Evolutionary conservation across 805 yeast genomes (phyloP).

Genomic region (Groenewaldozyma salmanticensis): DNA sequence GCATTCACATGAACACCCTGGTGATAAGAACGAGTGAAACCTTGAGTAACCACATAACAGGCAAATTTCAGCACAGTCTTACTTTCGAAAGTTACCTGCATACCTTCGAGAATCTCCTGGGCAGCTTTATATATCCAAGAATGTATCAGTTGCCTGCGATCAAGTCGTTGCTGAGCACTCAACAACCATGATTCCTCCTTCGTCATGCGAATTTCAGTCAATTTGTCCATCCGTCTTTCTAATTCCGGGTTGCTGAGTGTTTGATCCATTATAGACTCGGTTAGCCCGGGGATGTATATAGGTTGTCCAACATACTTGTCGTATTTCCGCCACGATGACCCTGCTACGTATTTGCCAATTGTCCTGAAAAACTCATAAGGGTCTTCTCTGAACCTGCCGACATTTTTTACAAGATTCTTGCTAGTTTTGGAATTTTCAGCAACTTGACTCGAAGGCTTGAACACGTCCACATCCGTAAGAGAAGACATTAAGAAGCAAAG

Average conservation of each 20-base stretch:
- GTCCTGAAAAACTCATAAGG: conserved; percentile 27
- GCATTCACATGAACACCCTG: conserved; percentile 33
- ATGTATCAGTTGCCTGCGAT: conserved; percentile 20
- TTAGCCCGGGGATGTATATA: conserved; percentile 25
- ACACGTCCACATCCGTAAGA: too few species aligned
- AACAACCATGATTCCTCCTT: conserved; percentile 21
- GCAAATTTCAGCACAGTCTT: conserved; percentile 22
- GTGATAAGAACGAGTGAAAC: conserved; percentile 30
- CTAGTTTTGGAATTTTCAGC: too few species aligned
- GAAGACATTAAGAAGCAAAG: too few species aligned
- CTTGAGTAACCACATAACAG: conserved; percentile 30
- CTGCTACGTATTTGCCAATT: conserved; percentile 23
- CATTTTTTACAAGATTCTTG: conserved; percentile 21
- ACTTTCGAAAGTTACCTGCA: conserved; percentile 28
- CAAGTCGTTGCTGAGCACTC: conserved; percentile 17
- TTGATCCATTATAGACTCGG: conserved; percentile 21
- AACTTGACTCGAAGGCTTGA: too few species aligned
- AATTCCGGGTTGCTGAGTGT: conserved; percentile 25
- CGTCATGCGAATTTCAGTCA: conserved; percentile 25
- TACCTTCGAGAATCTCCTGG: conserved; percentile 22
- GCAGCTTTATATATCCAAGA: conserved; percentile 25
- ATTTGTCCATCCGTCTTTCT: conserved; percentile 21
- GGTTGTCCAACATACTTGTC: conserved; percentile 29
- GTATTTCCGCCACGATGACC: conserved; percentile 30
- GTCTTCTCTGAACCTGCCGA: conserved; percentile 28